phyloP scores from a whole-genome alignment of 495 filamentous ascomycete genomes.

The Lasiosphaeria ovina region DNA sequence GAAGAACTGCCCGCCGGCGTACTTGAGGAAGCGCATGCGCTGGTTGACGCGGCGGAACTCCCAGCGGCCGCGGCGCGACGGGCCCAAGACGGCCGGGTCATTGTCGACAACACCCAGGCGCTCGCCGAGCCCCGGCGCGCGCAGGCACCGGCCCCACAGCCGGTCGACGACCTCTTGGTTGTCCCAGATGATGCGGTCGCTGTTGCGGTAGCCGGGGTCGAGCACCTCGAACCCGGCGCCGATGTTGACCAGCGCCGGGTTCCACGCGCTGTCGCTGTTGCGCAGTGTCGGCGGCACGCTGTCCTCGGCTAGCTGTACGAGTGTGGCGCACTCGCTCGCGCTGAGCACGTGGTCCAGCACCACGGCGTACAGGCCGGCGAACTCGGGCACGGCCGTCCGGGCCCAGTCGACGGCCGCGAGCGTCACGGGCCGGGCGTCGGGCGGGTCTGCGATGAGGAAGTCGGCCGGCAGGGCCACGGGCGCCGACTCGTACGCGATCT shows the following conservation, averaged over 20 bases:
- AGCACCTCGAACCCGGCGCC: conserved; percentile 60
- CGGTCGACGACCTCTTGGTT: conserved; percentile 56
- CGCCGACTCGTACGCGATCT: conserved; percentile 32
- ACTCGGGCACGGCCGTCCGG: conserved; percentile 52
- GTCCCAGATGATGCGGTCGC: conserved; percentile 76
- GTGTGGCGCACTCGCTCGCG: conserved; percentile 56
- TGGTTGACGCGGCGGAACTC: conserved; percentile 67
- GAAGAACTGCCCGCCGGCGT: conserved; percentile 75
- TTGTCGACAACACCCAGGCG: conserved; percentile 22
- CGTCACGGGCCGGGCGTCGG: conserved; percentile 25
- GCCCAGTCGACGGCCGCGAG: conserved; percentile 51
- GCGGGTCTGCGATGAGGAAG: conserved; percentile 29
- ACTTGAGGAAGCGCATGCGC: conserved; percentile 76
- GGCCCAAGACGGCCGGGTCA: conserved; percentile 8
- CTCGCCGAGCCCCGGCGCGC: conserved; percentile 30
- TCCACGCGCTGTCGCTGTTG: conserved; percentile 42
- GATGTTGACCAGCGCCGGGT: conserved; percentile 66
- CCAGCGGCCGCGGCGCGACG: conserved; percentile 36
- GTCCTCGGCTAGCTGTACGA: conserved; percentile 57
- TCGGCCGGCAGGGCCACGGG: conserved; percentile 30
- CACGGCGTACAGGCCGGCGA: conserved; percentile 54
- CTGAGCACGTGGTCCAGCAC: conserved; percentile 65
- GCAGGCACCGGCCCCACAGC: conserved; percentile 54
- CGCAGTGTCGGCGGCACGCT: conserved; percentile 31
- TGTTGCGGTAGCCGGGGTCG: conserved; percentile 58